A percentile compares a stretch with the other conserved stretches of the same genome.
These are phyloP conservation scores for Arachnomyces sp. DNA, from an alignment of 2,329 filamentous ascomycete genomes.

Conservation along the genomic window DNA sequence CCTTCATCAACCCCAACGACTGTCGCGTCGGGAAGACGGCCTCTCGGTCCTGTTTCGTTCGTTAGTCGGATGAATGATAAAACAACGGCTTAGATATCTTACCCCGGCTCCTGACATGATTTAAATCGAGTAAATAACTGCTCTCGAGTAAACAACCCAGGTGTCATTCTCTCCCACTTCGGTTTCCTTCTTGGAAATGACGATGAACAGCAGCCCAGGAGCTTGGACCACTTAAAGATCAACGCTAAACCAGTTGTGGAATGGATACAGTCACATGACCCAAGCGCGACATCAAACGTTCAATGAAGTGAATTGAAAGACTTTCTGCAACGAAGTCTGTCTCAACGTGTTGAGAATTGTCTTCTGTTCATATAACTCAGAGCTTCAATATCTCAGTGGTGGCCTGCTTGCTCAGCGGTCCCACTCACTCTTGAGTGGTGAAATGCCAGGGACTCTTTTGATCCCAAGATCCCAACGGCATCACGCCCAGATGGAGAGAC, in stretches of 20 bases:
- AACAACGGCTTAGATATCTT: constrained; percentile 16
- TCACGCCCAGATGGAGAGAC: constrained; percentile 36
- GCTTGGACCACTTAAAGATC: constrained; percentile 11
- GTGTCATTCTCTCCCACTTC: no score
- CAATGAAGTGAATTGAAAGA: background rate
- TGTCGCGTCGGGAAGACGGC: constrained; percentile 96
- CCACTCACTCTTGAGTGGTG: constrained; percentile 34
- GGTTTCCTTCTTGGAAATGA: constrained; percentile 2
- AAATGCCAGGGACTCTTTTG: constrained; percentile 44
- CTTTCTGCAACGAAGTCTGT: constrained; percentile 12
- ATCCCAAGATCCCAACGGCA: constrained; percentile 37
- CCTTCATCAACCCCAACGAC: constrained; percentile 93
- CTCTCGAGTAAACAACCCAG: no score
- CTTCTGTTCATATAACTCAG: constrained; percentile 20
- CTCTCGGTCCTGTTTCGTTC: constrained; percentile 66
- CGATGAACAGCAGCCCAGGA: constrained; percentile 11
- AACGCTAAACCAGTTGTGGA: constrained; percentile 1
- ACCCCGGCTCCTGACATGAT: constrained; percentile 37
- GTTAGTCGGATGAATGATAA: constrained; percentile 11
- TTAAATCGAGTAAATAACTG: constrained; percentile 2
- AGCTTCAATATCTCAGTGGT: constrained; percentile 19
- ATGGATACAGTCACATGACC: constrained; percentile 3
- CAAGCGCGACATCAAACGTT: constrained; percentile 12
- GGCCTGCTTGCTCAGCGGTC: constrained; percentile 26
- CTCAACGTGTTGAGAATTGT: constrained; percentile 21